Evolutionary conservation across 768 basidiomycete species (phyloP), one percentile per base, ranked within the genome.

Genomic region (Gymnopilus junonius): DNA sequence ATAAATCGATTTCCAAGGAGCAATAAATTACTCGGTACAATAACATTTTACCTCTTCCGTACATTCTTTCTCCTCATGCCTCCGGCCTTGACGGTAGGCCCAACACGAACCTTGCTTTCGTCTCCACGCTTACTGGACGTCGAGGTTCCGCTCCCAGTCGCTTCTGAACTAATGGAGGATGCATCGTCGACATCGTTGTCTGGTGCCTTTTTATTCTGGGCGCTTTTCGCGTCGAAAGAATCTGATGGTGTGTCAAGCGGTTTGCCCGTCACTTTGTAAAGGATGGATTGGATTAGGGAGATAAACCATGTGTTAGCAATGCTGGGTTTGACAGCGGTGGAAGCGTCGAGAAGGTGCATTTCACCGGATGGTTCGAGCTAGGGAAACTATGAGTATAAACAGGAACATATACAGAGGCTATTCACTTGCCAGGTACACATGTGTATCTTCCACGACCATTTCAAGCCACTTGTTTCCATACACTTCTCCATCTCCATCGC

Each of bases 371-470:
- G 74, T 35, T 92, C 90, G 60, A 87, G 79, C 92, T 94, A 57
- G n/a, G n/a, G n/a, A n/a, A n/a, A 55, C 61, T 35, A 46, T 40
- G 20, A 20, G 48, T 8, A 40, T 20, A 32, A 27, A 62, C n/a
- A 10, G n/a, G 17, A n/a, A 55, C 56, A 39, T 8, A 55, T 31
- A 29, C 17, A 23, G 29, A n/a, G 40, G 51, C n/a, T 11, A 53
- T 32, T 32, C 46, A 37, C 91, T 74, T 71, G 93, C 92, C 60
- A 94, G 82, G 76, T 85, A 95, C 40, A 95, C 92, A 37, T 88
- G 71, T 43, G 84, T 78, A 45, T 87, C 87, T 62, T 94, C 91
- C 11, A 96, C 94, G 20, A 94, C 82, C 87, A 94, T 87, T 63
- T 95, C 93, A 62, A 94, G 78, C 76, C 77, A 83, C 72, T 82